A percentile compares a stretch with the other conserved stretches of the same genome.
These are phyloP conservation scores for Brassica rapa DNA, from an alignment of 345 rosid genomes.

Conservation along the genomic window DNA sequence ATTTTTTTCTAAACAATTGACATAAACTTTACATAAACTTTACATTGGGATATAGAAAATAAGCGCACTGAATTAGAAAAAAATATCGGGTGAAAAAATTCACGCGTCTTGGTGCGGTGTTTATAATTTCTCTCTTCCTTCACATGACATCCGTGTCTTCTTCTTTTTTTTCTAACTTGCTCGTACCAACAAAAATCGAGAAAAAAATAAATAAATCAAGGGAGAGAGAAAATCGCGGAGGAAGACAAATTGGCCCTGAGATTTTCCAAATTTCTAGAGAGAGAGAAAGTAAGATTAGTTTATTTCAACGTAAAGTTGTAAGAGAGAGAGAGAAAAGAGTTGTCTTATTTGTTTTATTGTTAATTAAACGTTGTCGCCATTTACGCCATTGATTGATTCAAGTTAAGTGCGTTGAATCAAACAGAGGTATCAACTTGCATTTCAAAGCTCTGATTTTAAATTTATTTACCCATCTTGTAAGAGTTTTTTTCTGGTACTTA, in stretches of 20 bases:
- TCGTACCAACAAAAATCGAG: constrained; percentile 23
- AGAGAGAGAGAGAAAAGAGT: constrained; percentile 40
- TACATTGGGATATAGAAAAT: not conserved
- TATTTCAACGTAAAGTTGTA: constrained; percentile 15
- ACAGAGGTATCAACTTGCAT: constrained; percentile 30
- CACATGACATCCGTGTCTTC: constrained; percentile 37
- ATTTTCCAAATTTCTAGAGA: constrained; percentile 30
- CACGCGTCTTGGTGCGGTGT: constrained; percentile 25
- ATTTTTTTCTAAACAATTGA: not conserved
- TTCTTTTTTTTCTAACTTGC: not conserved
- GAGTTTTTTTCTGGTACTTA: not conserved
- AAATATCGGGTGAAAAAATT: constrained; percentile 11
- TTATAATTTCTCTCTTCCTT: not conserved
- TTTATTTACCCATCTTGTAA: too few species aligned
- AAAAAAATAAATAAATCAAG: not conserved
- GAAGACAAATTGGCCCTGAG: constrained; percentile 15
- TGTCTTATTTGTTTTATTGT: constrained; percentile 22
- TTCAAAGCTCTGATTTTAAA: not conserved
- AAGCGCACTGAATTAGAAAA: constrained; percentile 12
- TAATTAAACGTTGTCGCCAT: constrained; percentile 21
- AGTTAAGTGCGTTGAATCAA: constrained; percentile 18
- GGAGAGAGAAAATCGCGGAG: constrained; percentile 28
- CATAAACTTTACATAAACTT: not conserved
- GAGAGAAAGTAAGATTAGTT: not conserved
- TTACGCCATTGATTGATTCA: constrained; percentile 44